phyloP scores from a whole-genome alignment of 2,329 filamentous ascomycete species.

The Coniochaeta ligniaria region DNA sequence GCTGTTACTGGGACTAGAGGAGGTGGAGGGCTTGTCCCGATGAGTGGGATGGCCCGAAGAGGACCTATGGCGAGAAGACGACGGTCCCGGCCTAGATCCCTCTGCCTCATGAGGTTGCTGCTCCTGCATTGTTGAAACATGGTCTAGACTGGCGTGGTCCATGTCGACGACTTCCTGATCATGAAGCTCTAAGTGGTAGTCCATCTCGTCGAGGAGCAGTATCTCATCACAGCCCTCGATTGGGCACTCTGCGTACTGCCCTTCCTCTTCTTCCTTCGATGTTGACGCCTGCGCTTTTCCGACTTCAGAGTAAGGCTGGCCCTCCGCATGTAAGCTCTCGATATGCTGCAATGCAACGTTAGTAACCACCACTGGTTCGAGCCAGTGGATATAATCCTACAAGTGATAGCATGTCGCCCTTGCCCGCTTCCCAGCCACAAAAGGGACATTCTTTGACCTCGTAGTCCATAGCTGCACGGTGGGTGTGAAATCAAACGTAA shows the following conservation, averaged over 20 bases:
- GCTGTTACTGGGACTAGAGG: not conserved
- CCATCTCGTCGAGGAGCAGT: slow-evolving; percentile 43
- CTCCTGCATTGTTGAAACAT: not conserved
- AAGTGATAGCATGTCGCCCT: slow-evolving; percentile 24
- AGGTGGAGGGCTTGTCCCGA: not conserved
- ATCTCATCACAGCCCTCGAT: slow-evolving; percentile 52
- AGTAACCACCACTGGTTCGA: not conserved
- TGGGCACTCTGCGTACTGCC: slow-evolving; percentile 44
- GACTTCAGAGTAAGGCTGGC: slow-evolving; percentile 11
- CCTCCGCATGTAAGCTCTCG: slow-evolving; percentile 19
- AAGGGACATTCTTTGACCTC: slow-evolving; percentile 22
- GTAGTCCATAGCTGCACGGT: not conserved
- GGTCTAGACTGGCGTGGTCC: not conserved
- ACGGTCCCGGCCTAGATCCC: not conserved
- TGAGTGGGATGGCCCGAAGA: not conserved
- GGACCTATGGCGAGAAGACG: not conserved
- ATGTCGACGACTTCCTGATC: slow-evolving; percentile 36
- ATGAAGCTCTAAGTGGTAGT: slow-evolving; percentile 54
- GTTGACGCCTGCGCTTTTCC: slow-evolving; percentile 7
- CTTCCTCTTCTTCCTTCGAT: slow-evolving; percentile 18
- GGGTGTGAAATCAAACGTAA: not conserved
- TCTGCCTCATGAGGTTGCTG: slow-evolving; percentile 1
- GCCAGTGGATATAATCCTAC: not conserved
- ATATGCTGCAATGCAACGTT: slow-evolving; percentile 17
- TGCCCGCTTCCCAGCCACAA: slow-evolving; percentile 22